Conservation (phyloP, 768 basidiomycete species). For the Pisolithus sp. region DNA sequence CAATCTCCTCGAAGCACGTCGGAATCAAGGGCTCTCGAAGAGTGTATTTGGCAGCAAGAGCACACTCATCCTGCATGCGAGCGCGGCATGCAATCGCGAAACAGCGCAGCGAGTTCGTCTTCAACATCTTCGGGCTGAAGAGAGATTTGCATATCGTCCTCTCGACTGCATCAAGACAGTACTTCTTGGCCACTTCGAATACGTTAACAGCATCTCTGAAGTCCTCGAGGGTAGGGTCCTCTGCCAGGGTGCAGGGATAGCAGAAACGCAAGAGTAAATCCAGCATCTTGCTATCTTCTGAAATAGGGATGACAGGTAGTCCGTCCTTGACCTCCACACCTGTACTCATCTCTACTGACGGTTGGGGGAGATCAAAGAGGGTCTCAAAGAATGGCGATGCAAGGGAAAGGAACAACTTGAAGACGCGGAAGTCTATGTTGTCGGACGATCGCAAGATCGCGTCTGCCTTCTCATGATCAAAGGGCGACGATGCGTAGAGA, state of each 20-base stretch:
- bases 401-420: conserved; percentile 27
- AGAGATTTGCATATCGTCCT: conserved; percentile 15
- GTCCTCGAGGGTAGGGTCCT: conserved; percentile 13
- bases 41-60: conserved; percentile 23
- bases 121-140: conserved; percentile 10
- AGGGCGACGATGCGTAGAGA: conserved; percentile 12
- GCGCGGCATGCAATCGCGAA: conserved; percentile 28
- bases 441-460: conserved; percentile 22
- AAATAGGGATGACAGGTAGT: conserved; percentile 12
- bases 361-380: conserved; percentile 26
- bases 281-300: no score
- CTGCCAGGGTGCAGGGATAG: conserved; percentile 4
- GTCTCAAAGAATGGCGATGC: conserved; percentile 30
- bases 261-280: no score
- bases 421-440: conserved; percentile 25
- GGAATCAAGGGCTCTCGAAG: conserved; percentile 21
- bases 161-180: conserved; percentile 12
- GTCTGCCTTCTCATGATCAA: conserved; percentile 16
- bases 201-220: conserved; percentile 6
- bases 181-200: conserved; percentile 12
- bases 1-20: conserved; percentile 20
- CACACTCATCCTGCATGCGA: conserved; percentile 13
- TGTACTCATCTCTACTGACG: conserved; percentile 1
- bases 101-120: conserved; percentile 20
- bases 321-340: conserved; percentile 12